Percentiles rank a stretch among this genome's conserved stretches.
Conservation (phyloP, 805 yeast species). For the Clavispora asparagi region DNA sequence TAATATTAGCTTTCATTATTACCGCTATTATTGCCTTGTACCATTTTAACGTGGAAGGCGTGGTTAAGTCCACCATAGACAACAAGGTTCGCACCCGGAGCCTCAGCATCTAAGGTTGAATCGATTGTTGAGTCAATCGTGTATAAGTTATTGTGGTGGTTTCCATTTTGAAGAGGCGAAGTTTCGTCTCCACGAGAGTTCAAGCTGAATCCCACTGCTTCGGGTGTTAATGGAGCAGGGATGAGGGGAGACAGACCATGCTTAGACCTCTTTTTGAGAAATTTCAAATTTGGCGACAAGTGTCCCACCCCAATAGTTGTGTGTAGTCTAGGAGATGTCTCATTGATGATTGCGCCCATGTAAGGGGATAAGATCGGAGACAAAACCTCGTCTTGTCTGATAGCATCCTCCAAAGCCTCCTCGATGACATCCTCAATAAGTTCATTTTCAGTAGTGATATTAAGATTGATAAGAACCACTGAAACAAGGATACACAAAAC, state of each 20-base stretch:
- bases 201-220: constrained; percentile 14
- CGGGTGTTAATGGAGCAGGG: constrained; percentile 4
- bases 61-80: constrained; percentile 17
- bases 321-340: not conserved
- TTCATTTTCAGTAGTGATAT: constrained; percentile 39
- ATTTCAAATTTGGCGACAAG: constrained; percentile 11
- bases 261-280: constrained; percentile 13
- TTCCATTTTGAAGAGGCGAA: constrained; percentile 6
- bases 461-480: constrained; percentile 42
- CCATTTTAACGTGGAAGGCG: constrained; percentile 5
- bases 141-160: constrained; percentile 9
- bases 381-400: constrained; percentile 39
- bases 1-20: not conserved
- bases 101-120: not conserved
- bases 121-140: constrained; percentile 5
- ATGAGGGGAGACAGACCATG: not conserved
- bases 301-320: constrained; percentile 9
- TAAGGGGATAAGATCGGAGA: constrained; percentile 46
- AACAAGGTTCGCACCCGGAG: constrained; percentile 3
- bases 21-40: not conserved
- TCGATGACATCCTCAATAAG: constrained; percentile 43
- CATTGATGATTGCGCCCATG: constrained; percentile 14
- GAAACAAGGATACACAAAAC: constrained; percentile 43
- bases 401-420: constrained; percentile 44
- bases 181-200: constrained; percentile 6